Evolutionary conservation across 257 asterid genomes (phyloP).

Genomic region (Jaltomata sinuosa): DNA sequence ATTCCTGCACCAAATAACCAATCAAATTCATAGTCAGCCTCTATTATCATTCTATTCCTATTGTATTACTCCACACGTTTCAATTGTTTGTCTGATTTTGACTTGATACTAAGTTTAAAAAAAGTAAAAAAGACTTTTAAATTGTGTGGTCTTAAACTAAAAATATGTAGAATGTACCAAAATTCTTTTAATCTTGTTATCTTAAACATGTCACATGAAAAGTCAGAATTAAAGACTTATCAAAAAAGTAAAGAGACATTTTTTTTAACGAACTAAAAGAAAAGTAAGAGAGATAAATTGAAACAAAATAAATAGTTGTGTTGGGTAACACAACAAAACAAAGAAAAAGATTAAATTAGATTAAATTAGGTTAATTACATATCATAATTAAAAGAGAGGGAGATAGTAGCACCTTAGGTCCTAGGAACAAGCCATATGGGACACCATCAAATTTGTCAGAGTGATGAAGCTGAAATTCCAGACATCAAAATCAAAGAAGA

Average conservation of each 20-base stretch:
- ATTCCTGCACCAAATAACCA: constrained; percentile 44
- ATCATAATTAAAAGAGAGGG: neutral
- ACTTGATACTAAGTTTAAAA: no score
- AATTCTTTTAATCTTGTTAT: no score
- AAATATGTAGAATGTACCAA: no score
- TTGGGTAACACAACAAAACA: neutral
- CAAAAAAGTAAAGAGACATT: no score
- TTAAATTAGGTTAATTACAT: neutral
- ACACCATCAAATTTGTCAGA: constrained; percentile 87
- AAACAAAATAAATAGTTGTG: no score
- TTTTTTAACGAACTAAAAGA: no score
- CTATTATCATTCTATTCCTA: neutral
- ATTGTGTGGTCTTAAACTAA: no score
- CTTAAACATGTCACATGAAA: no score
- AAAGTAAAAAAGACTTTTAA: no score
- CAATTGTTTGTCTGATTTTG: no score
- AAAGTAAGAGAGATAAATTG: no score
- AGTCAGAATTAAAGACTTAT: no score
- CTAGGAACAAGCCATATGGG: constrained; percentile 85
- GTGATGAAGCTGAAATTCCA: constrained; percentile 71
- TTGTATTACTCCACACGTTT: neutral
- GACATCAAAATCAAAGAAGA: constrained; percentile 32
- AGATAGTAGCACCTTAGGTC: constrained; percentile 57
- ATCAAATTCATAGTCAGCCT: neutral
- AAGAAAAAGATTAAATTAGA: neutral